A percentile compares a stretch with the other conserved stretches of the same genome.
These are phyloP conservation scores for Syzygium aromaticum DNA, from an alignment of 345 rosid species.

Conservation along the genomic window DNA sequence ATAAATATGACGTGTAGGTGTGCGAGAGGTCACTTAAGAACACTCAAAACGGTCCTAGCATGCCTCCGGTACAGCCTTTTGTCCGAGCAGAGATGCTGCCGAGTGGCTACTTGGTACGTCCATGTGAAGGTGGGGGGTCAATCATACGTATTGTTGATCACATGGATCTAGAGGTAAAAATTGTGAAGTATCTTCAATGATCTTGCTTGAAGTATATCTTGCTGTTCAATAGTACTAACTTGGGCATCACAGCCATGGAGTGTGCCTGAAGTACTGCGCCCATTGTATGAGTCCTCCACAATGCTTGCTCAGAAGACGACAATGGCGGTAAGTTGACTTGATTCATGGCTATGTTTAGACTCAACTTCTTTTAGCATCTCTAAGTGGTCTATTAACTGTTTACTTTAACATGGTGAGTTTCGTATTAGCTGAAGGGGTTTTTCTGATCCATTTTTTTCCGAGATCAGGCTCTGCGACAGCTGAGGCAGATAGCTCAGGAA, in stretches of 20 bases:
- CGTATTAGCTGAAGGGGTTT: neutral
- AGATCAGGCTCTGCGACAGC: slow-evolving; percentile 79
- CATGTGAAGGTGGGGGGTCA: slow-evolving; percentile 99
- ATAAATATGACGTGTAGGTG: slow-evolving; percentile 26
- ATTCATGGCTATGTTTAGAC: neutral
- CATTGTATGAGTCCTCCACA: slow-evolving; percentile 89
- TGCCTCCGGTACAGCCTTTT: slow-evolving; percentile 95
- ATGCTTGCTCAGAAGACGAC: slow-evolving; percentile 97
- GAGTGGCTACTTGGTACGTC: slow-evolving; percentile 91
- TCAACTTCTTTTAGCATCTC: neutral
- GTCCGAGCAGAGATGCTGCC: slow-evolving; percentile 99
- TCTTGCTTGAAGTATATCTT: neutral
- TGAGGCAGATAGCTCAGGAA: slow-evolving; percentile 93
- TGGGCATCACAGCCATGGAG: slow-evolving; percentile 70
- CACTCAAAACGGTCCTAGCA: slow-evolving; percentile 93
- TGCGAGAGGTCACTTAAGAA: slow-evolving; percentile 95
- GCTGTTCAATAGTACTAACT: neutral
- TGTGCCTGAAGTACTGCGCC: slow-evolving; percentile 97
- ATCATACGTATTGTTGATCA: slow-evolving; percentile 96
- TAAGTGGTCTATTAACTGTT: neutral
- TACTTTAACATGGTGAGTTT: neutral
- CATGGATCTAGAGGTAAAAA: slow-evolving; percentile 84
- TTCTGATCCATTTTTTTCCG: neutral
- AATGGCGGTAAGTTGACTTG: slow-evolving; percentile 59
- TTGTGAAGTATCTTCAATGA: neutral